phyloP scores from a whole-genome alignment of 2,329 filamentous ascomycete genomes.

The Botrytis deweyae region DNA sequence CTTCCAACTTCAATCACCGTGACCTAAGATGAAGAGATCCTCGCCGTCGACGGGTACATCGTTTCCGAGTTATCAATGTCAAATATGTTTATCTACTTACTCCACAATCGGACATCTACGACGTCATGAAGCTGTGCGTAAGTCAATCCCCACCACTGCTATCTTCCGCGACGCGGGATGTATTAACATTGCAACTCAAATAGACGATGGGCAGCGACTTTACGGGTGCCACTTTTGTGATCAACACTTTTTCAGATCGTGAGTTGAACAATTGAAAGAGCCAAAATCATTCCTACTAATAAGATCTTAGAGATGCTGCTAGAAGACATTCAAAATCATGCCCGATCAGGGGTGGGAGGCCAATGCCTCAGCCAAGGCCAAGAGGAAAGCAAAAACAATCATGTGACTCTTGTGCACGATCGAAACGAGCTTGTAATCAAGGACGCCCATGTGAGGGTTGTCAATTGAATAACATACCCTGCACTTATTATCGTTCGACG shows the following conservation, averaged over 20 bases:
- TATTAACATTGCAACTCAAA: background rate
- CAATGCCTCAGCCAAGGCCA: conserved; percentile 14
- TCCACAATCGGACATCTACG: conserved; percentile 17
- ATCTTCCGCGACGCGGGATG: background rate
- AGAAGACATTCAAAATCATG: conserved; percentile 21
- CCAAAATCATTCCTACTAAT: background rate
- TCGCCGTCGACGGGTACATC: background rate
- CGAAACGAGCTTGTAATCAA: conserved; percentile 17
- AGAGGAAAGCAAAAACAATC: conserved; percentile 19
- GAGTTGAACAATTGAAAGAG: background rate
- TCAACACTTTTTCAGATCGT: conserved; percentile 17
- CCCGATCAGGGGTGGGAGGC: conserved; percentile 1
- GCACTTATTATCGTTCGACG: conserved; percentile 16
- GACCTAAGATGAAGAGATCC: conserved; percentile 10
- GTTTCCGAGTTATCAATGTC: conserved; percentile 16
- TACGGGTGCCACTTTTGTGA: conserved; percentile 13
- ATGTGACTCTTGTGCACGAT: conserved; percentile 21
- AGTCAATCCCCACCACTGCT: background rate
- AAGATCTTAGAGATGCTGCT: conserved; percentile 15
- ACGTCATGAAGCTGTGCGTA: conserved; percentile 20
- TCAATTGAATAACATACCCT: background rate
- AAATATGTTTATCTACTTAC: conserved; percentile 17
- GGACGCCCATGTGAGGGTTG: conserved; percentile 15
- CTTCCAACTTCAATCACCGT: background rate
- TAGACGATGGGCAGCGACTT: conserved; percentile 10